Evolutionary conservation across 192 early-diverging fungal species (phyloP), one percentile per base, ranked within the genome.

Genomic region (Pilaira anomala): DNA sequence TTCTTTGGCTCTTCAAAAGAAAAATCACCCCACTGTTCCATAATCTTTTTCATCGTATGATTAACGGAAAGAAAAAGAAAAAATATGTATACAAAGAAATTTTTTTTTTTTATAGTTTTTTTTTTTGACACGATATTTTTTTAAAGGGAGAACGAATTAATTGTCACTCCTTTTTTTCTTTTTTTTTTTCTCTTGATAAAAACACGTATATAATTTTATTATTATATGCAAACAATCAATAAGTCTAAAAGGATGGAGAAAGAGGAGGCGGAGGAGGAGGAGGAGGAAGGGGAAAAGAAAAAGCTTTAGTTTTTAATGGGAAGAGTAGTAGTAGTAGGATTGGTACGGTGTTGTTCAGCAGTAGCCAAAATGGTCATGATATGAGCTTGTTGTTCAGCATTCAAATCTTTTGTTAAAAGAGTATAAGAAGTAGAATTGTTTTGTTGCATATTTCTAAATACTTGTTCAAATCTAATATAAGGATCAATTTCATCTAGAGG

Each of bases 401-500:
- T 74, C 30, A 79, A 68, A 30, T 80, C 79, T 68, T 83, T 85
- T 21, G 83, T 83, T 51, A 85, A 69, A 51, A 78, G 69, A 7
- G 73, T 66, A 66, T 85, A 85, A 4, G 83, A 85, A 3, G 56
- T 65, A 3, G 77, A 72, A 61, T 83, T 83, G 51, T 69, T 74
- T 67, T 83, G 83, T 65, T 85, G 81, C n/a, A 85, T 65, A 54
- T 65, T 65, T 30, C 77, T 67, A 51, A 92, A 86, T 55, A 80
- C 78, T 63, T 87, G 83, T 48, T 86, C 81, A 73, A 93, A 87
- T 55, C 78, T 76, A 30, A 87, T 67, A 70, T 91, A 91, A 5
- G 87, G 82, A 68, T 93, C 81, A 48, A 93, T 67, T 48, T 84
- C 76, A 69, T 93, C 91, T 58, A 93, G 72, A 19, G 90, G 90